phyloP scores from a whole-genome alignment of 1,284 basidiomycete genomes.

The Pholiota adiposa region DNA sequence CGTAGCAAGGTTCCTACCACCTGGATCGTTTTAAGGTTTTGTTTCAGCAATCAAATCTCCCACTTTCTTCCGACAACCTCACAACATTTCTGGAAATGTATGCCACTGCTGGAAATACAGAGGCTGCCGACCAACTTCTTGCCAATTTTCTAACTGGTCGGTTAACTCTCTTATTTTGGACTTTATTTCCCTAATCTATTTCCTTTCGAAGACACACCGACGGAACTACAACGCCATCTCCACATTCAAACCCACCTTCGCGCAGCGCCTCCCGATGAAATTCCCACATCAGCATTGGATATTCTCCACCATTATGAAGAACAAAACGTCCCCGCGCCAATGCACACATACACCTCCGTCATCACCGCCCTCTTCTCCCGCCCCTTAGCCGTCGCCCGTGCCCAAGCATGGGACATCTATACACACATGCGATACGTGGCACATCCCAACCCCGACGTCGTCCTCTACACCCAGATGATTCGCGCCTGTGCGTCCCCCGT shows the following conservation, averaged over 20 bases:
- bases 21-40: not conserved
- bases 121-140: constrained; percentile 50
- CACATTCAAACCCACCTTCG: constrained; percentile 67
- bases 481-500: constrained; percentile 74
- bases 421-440: constrained; percentile 95
- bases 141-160: constrained; percentile 47
- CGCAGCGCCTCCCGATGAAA: constrained; percentile 39
- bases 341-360: constrained; percentile 66
- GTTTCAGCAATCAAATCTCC: constrained; percentile 40
- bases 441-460: constrained; percentile 78
- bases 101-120: constrained; percentile 50
- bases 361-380: constrained; percentile 66
- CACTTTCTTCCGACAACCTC: constrained; percentile 43
- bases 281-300: constrained; percentile 60
- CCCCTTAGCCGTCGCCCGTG: constrained; percentile 52
- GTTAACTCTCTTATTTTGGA: too few species aligned
- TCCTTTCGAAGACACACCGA: constrained; percentile 43
- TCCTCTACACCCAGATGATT: constrained; percentile 89
- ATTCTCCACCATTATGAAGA: constrained; percentile 71
- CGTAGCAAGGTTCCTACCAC: constrained; percentile 11
- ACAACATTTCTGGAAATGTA: constrained; percentile 54
- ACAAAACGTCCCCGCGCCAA: constrained; percentile 59
- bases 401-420: constrained; percentile 93
- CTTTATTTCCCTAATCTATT: too few species aligned
- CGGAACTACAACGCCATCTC: constrained; percentile 63